Evolutionary conservation across 257 asterid species (phyloP).

Genomic region (Lavandula angustifolia): DNA sequence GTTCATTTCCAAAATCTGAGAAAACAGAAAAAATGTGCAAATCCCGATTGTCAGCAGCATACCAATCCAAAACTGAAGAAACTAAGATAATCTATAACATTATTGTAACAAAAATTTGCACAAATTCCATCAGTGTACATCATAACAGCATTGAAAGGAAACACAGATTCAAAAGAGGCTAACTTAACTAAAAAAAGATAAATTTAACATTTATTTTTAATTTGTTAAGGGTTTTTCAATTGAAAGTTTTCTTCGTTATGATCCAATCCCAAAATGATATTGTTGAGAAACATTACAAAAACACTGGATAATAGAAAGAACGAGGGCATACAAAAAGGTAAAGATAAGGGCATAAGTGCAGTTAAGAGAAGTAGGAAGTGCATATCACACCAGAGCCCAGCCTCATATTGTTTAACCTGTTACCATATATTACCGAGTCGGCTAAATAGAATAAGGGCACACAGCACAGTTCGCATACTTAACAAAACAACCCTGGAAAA

Average conservation of each 20-base stretch:
- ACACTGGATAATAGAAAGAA: background rate
- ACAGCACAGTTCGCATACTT: no score
- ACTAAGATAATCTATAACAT: slow-evolving; percentile 15
- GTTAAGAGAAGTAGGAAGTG: background rate
- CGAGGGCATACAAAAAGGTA: background rate
- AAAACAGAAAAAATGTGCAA: background rate
- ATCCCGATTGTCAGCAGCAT: background rate
- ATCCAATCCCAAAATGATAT: background rate
- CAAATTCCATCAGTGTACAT: background rate
- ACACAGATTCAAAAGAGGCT: background rate
- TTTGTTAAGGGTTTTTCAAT: background rate
- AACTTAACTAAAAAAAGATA: background rate
- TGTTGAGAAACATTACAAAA: slow-evolving; percentile 3
- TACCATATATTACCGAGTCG: no score
- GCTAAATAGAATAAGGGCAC: no score
- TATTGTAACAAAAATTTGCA: background rate
- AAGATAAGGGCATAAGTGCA: background rate
- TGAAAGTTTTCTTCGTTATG: background rate
- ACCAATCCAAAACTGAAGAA: background rate
- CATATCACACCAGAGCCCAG: background rate
- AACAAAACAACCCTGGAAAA: background rate
- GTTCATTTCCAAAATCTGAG: slow-evolving; percentile 95
- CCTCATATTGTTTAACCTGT: background rate
- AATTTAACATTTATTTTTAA: background rate
- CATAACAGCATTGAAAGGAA: slow-evolving; percentile 1